A percentile compares a stretch with the other conserved stretches of the same genome.
phyloP scores from a whole-genome alignment of 768 basidiomycete species.

The Daedaleopsis nitida region DNA sequence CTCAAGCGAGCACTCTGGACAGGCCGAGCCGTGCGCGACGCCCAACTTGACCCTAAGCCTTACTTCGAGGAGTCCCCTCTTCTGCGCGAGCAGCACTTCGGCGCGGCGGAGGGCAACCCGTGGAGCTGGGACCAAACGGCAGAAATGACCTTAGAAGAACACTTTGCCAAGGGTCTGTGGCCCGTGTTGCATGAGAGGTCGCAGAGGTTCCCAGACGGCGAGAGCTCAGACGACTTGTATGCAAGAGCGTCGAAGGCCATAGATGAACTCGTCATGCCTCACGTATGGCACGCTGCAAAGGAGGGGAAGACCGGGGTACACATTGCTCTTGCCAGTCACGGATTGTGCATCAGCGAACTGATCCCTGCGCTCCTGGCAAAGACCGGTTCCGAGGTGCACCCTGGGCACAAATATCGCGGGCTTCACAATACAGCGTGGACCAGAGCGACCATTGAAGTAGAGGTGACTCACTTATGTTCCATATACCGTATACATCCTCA shows the following conservation, averaged over 20 bases:
- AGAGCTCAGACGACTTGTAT: slow-evolving; percentile 65
- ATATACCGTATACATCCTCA: background rate
- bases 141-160: slow-evolving; percentile 39
- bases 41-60: slow-evolving; percentile 49
- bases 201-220: slow-evolving; percentile 69
- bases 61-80: slow-evolving; percentile 49
- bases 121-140: slow-evolving; percentile 36
- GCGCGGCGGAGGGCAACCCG: slow-evolving; percentile 65
- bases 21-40: slow-evolving; percentile 54
- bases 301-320: slow-evolving; percentile 45
- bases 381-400: slow-evolving; percentile 35
- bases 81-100: slow-evolving; percentile 72
- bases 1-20: slow-evolving; percentile 66
- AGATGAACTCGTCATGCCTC: slow-evolving; percentile 54
- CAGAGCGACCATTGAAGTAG: slow-evolving; percentile 49
- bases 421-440: slow-evolving; percentile 75
- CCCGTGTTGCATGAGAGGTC: slow-evolving; percentile 48
- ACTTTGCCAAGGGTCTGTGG: slow-evolving; percentile 54
- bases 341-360: slow-evolving; percentile 60
- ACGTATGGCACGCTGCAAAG: slow-evolving; percentile 47
- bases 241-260: slow-evolving; percentile 54
- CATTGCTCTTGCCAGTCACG: slow-evolving; percentile 75
- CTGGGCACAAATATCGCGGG: slow-evolving; percentile 45
- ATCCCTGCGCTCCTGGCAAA: slow-evolving; percentile 51
- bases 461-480: slow-evolving; percentile 33